Evolutionary conservation across 139 green algal genomes (phyloP).

Genomic region (Chlorella sp.): DNA sequence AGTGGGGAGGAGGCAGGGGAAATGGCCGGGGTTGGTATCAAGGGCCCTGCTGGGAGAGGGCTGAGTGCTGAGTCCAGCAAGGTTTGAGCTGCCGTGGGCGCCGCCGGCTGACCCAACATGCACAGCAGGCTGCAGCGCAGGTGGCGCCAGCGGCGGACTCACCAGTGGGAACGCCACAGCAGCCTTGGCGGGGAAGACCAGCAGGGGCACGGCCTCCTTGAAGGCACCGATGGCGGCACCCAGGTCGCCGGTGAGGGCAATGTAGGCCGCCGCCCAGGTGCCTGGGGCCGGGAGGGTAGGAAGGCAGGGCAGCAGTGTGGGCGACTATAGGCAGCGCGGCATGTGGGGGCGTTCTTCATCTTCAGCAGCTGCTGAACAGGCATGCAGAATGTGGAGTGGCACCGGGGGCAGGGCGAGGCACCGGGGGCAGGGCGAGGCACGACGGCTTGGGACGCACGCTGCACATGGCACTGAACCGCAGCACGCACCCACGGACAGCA

Average conservation of each 20-base stretch:
- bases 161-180: constrained; percentile 82
- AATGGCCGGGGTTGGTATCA: not conserved
- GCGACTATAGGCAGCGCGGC: no score
- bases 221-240: constrained; percentile 62
- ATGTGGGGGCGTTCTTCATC: no score
- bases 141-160: not conserved
- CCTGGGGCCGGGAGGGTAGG: no score
- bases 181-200: constrained; percentile 80
- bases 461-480: not conserved
- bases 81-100: not conserved
- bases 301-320: not conserved
- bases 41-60: not conserved
- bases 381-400: not conserved
- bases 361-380: no score
- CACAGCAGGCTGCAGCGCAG: not conserved
- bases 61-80: not conserved
- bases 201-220: constrained; percentile 57
- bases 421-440: not conserved
- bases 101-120: not conserved
- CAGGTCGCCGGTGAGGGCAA: constrained; percentile 81
- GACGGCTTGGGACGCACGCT: not conserved
- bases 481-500: constrained; percentile 44
- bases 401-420: not conserved
- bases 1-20: not conserved
- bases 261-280: constrained; percentile 59